Conservation (phyloP, 2,329 filamentous ascomycete species). For the Phaeosphaeria sp. region DNA sequence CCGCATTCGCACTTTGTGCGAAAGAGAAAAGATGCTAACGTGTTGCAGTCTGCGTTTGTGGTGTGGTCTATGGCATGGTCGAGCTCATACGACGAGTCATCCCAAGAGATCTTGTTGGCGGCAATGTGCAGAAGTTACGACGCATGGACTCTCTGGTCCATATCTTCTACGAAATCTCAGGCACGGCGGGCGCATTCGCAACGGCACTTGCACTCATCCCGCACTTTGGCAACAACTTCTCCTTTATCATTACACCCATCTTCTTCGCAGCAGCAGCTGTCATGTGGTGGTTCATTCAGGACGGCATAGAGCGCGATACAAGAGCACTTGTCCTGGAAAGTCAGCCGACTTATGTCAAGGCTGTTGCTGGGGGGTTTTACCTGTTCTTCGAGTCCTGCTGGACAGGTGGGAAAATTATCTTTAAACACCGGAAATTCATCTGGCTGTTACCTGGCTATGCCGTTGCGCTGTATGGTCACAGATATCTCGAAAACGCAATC, state of each 20-base stretch:
- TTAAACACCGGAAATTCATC: conserved; percentile 56
- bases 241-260: conserved; percentile 59
- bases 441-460: conserved; percentile 60
- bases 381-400: conserved; percentile 56
- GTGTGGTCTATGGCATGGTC: conserved; percentile 54
- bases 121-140: conserved; percentile 58
- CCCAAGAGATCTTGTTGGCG: conserved; percentile 59
- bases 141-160: conserved; percentile 56
- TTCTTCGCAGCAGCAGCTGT: conserved; percentile 53
- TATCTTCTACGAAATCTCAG: conserved; percentile 58
- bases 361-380: conserved; percentile 49
- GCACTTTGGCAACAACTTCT: conserved; percentile 58
- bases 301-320: conserved; percentile 38
- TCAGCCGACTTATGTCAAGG: conserved; percentile 46
- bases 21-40: conserved; percentile 10
- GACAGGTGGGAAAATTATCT: conserved; percentile 56
- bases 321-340: conserved; percentile 29
- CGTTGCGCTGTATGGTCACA: conserved; percentile 57
- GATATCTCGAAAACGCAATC: conserved; percentile 59
- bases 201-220: conserved; percentile 60
- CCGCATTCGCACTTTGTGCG: neutral
- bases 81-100: conserved; percentile 60
- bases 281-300: conserved; percentile 56
- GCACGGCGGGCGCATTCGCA: conserved; percentile 56
- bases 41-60: conserved; percentile 28